Base-by-base conservation (phyloP, 2,329 filamentous ascomycete genomes). In the Aureobasidium zeae region DNA sequence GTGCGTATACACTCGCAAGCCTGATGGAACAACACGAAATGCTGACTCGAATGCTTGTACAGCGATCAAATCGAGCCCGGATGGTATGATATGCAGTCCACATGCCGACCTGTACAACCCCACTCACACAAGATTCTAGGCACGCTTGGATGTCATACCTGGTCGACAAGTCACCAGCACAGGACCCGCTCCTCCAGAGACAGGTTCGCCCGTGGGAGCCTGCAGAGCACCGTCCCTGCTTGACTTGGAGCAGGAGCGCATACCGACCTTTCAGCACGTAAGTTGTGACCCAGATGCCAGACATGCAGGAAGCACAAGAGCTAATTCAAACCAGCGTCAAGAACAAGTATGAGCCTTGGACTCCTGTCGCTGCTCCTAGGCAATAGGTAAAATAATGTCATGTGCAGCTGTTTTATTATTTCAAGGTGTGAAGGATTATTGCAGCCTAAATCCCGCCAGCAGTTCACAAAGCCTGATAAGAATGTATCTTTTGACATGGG, bases 181-280 rank as follows among this genome's bases (percentile, higher is more conserved):
- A 82, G 58, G 91, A 98, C 62, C 69, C 79, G 41, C 64, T 91
- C 50, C 59, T 93, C 51, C 74, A 79, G 56, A 69, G 79, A 41
- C 72, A 77, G 53, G 64, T 78, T 34, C 76, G 86, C 50, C 63
- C 71, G 26, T 96, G 88, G 83, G 87, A 94, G 63, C 72, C 79
- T 48, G 71, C 73, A 45, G 73, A 81, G 57, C 76, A 89, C 58
- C 70, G 79, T 50, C 80, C 83, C 51, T 91, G 86, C 63, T 69
- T 78, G 55, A 95, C 91, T 20, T 69, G 73, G 58, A 82, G 75
- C 49, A 76, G 83, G 50, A 86, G 76, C 47, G 88, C 87, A 29
- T 98, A 81, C 72, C 93, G 85, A 72, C 79, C 91, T 24, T 98
- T 95, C 69, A 94, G 73, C 70, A 98, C 91, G 88, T 96, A 67